Base-by-base conservation (phyloP, 2,329 filamentous ascomycete genomes). In the Alternaria sp. region DNA sequence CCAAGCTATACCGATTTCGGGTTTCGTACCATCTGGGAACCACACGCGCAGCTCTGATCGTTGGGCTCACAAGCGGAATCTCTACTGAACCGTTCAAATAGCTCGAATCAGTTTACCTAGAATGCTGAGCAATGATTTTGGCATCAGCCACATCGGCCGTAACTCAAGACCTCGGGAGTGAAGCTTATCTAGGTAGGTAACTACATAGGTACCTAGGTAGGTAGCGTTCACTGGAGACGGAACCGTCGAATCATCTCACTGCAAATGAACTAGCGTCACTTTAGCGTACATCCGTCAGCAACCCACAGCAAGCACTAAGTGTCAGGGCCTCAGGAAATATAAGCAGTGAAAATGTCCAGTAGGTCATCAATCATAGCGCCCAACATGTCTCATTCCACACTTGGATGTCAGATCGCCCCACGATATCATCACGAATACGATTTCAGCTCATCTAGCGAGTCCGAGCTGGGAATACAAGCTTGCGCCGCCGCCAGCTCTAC, bases 331-430 rank as follows among this genome's bases (percentile, higher is more conserved):
- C 13, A 23, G 12, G 28, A 36, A 5, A 51, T 51, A 51, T 51
- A 13, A 23, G 15, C 19, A 32, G 32, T 11, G 19, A 13, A 51
- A 51, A 21, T 30, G 28, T n/a, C 49, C 7, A 23, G 28, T 36
- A 12, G 13, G 28, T 36, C 1, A 51, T 15, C 8, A 9, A 12
- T 23, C 19, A 36, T 30, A 32, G 28, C 49, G 8, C 28, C 32
- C 47, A 64, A 59, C 8, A 74, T 74, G 72, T 47, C 65, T 9
- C 47, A 55, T 3, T 66, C 72, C 4, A 62, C 65, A 2, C 62
- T 74, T 50, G 73, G 73, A 8, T 74, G 69, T 58, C 72, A 76
- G 44, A 76, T 76, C 6, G 72, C 73, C 12, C 73, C 72, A 0
- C 54, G 71, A 13, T 76, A 75, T 51, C 54, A 72, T 4, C 59